Evolutionary conservation across 108 stramenopile species (phyloP).

Genomic region (Bacterosira constricta): DNA sequence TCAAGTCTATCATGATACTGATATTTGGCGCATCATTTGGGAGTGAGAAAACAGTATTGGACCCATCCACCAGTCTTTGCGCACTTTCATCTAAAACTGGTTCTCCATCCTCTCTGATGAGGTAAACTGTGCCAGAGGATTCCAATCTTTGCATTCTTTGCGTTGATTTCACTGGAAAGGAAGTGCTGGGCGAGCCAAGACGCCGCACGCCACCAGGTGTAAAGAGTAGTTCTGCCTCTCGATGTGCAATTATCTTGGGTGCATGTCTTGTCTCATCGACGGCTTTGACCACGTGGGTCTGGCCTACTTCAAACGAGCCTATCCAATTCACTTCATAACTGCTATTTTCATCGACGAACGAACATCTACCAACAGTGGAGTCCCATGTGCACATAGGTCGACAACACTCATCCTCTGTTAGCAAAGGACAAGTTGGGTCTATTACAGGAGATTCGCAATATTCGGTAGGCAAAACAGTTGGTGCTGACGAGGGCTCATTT

Average conservation of each 20-base stretch:
- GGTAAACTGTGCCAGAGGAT: conserved; percentile 1
- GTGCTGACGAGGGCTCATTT: not conserved
- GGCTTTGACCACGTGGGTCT: conserved; percentile 27
- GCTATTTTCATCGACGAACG: not conserved
- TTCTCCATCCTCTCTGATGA: not conserved
- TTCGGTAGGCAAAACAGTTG: not conserved
- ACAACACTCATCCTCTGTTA: conserved; percentile 1
- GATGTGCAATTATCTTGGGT: conserved; percentile 13
- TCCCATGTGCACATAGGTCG: conserved; percentile 17
- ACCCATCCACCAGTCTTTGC: not conserved
- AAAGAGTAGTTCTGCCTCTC: conserved; percentile 26
- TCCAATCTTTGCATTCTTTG: conserved; percentile 6
- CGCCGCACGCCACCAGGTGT: conserved; percentile 2
- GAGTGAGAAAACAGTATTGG: not conserved
- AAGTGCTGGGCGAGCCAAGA: not conserved
- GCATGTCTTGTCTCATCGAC: conserved; percentile 14
- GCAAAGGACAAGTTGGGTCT: not conserved
- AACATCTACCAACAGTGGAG: not conserved
- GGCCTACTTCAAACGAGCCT: conserved; percentile 9
- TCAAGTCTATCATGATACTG: not conserved
- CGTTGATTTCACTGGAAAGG: not conserved
- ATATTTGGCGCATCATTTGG: conserved; percentile 5
- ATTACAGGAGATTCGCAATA: not conserved
- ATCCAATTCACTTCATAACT: conserved; percentile 12
- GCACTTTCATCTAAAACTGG: not conserved